A percentile compares a stretch with the other conserved stretches of the same genome.
Evolutionary conservation across 1,284 basidiomycete genomes (phyloP).

Genomic region (Puccinia triticina): DNA sequence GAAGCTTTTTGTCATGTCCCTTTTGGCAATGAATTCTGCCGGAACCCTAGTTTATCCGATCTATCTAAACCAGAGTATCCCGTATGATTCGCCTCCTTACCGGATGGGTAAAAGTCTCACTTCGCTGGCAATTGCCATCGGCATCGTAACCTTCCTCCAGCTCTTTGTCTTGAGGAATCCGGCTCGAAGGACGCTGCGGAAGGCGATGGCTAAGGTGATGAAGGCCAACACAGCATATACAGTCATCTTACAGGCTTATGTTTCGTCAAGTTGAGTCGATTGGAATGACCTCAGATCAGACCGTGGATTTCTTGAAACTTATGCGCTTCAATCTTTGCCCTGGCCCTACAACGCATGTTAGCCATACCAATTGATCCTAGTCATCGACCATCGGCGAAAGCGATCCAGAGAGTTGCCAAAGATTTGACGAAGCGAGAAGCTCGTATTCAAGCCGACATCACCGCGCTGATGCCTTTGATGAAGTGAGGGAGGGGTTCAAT

Average conservation of each 20-base stretch:
- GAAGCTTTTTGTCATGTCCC: slow-evolving; percentile 55
- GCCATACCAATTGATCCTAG: slow-evolving; percentile 45
- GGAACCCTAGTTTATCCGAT: slow-evolving; percentile 58
- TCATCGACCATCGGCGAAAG: slow-evolving; percentile 55
- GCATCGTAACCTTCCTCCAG: slow-evolving; percentile 59
- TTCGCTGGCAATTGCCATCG: slow-evolving; percentile 59
- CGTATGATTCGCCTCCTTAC: slow-evolving; percentile 58
- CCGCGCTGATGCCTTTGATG: slow-evolving; percentile 59
- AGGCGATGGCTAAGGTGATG: slow-evolving; percentile 57
- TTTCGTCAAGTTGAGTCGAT: slow-evolving; percentile 54
- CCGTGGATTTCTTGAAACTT: slow-evolving; percentile 7
- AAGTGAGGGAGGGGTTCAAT: slow-evolving; percentile 52
- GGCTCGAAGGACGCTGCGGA: slow-evolving; percentile 59
- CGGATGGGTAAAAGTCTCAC: slow-evolving; percentile 57
- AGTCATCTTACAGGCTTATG: slow-evolving; percentile 59
- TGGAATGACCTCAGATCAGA: neutral
- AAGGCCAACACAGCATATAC: slow-evolving; percentile 57
- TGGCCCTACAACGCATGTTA: neutral
- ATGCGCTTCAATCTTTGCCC: slow-evolving; percentile 39
- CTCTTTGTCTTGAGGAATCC: slow-evolving; percentile 60
- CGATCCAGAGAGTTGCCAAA: slow-evolving; percentile 56
- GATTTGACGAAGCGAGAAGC: slow-evolving; percentile 59
- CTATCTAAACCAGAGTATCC: slow-evolving; percentile 56
- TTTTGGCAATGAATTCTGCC: slow-evolving; percentile 59
- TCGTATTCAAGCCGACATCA: slow-evolving; percentile 59